phyloP scores from a whole-genome alignment of 805 yeast species.

The Candida cerambycidarum region DNA sequence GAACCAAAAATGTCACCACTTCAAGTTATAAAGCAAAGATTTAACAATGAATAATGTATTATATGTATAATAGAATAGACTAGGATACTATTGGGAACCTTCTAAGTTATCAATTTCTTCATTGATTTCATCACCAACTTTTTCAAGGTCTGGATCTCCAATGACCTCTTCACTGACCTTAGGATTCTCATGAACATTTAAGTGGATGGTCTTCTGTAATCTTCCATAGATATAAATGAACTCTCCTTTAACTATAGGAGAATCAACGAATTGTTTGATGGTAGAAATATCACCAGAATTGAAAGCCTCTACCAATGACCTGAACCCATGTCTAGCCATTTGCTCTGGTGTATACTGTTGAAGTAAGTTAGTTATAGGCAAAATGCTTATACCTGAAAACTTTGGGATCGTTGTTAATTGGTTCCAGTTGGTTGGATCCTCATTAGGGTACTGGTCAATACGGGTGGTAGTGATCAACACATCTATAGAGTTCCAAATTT shows the following conservation, averaged over 20 bases:
- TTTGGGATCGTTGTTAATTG: slow-evolving; percentile 21
- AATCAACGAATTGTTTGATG: slow-evolving; percentile 16
- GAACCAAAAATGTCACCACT: slow-evolving; percentile 33
- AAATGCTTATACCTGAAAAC: slow-evolving; percentile 20
- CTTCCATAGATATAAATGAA: slow-evolving; percentile 32
- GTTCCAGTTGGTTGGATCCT: slow-evolving; percentile 22
- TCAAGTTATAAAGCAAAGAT: slow-evolving; percentile 26
- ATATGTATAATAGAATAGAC: background rate
- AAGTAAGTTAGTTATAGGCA: slow-evolving; percentile 17
- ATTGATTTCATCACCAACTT: slow-evolving; percentile 21
- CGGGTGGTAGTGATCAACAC: slow-evolving; percentile 24
- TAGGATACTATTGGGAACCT: background rate
- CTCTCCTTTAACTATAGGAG: slow-evolving; percentile 21
- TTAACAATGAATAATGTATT: background rate
- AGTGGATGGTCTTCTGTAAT: slow-evolving; percentile 9
- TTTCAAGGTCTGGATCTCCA: slow-evolving; percentile 14
- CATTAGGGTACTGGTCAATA: slow-evolving; percentile 1
- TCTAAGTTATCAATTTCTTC: slow-evolving; percentile 24
- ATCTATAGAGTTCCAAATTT: slow-evolving; percentile 26
- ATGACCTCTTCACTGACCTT: slow-evolving; percentile 10
- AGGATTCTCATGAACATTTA: slow-evolving; percentile 5
- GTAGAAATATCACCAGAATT: slow-evolving; percentile 7
- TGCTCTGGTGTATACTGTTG: slow-evolving; percentile 8
- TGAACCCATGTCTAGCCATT: background rate
- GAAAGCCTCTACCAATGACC: slow-evolving; percentile 2